Percentiles rank a stretch among this genome's conserved stretches.
Evolutionary conservation across 1,284 basidiomycete species (phyloP).

Genomic region (Xanthoconium separans): DNA sequence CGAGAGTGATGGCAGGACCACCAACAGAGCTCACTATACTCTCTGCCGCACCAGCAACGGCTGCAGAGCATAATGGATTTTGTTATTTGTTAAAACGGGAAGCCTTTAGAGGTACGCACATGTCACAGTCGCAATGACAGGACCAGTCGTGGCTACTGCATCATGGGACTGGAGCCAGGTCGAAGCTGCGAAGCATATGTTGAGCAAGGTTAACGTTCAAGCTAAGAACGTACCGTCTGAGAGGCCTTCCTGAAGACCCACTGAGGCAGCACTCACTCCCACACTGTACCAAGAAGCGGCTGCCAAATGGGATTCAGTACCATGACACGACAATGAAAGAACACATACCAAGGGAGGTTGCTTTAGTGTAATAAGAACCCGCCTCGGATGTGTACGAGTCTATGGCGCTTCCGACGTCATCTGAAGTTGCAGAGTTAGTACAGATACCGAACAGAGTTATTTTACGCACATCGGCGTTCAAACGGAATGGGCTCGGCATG

Average conservation of each 20-base stretch:
- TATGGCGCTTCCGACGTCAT: constrained; percentile 8
- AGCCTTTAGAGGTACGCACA: constrained; percentile 38
- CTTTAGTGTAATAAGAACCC: constrained; percentile 18
- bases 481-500: constrained; percentile 5
- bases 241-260: constrained; percentile 17
- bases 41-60: constrained; percentile 37
- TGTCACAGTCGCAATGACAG: constrained; percentile 46
- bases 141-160: not conserved
- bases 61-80: constrained; percentile 30
- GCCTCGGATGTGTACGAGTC: constrained; percentile 12
- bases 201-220: not conserved
- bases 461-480: constrained; percentile 6
- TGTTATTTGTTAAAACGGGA: not conserved
- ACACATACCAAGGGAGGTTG: constrained; percentile 14
- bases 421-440: constrained; percentile 9
- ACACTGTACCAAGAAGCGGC: constrained; percentile 17
- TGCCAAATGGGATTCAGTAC: not conserved
- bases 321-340: not conserved
- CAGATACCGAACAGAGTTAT: not conserved
- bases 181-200: constrained; percentile 16
- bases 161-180: constrained; percentile 13
- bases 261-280: constrained; percentile 19
- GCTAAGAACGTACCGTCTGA: constrained; percentile 17
- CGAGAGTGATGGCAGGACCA: constrained; percentile 53
- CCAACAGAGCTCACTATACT: constrained; percentile 43